Evolutionary conservation across 2,329 filamentous ascomycete species (phyloP).

Genomic region (Fusarium liriodendri): DNA sequence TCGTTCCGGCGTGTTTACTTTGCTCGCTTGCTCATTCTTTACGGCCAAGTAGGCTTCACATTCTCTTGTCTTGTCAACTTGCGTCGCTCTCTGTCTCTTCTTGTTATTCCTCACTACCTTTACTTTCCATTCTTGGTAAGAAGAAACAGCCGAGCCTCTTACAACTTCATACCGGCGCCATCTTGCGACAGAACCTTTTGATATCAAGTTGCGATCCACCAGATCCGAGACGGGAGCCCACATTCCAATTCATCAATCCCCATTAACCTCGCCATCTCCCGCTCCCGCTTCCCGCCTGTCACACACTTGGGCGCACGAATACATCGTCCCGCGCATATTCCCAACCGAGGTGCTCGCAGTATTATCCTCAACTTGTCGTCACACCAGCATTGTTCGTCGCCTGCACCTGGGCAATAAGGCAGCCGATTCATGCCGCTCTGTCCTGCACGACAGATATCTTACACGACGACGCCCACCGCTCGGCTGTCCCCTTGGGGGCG

Average conservation of each 20-base stretch:
- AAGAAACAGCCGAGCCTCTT: constrained; percentile 15
- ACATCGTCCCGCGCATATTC: constrained; percentile 21
- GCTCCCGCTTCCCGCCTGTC: constrained; percentile 14
- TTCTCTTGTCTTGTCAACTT: constrained; percentile 26
- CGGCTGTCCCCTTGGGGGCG: constrained; percentile 17
- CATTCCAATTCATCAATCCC: constrained; percentile 31
- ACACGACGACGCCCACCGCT: constrained; percentile 20
- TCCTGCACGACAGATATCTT: constrained; percentile 15
- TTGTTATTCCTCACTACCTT: constrained; percentile 6
- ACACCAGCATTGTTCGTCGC: constrained; percentile 17
- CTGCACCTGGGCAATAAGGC: constrained; percentile 13
- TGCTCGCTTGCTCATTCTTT: constrained; percentile 20
- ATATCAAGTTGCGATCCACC: constrained; percentile 26
- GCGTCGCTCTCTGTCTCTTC: constrained; percentile 11
- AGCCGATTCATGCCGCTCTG: constrained; percentile 30
- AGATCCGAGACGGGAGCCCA: constrained; percentile 26
- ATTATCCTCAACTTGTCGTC: constrained; percentile 9
- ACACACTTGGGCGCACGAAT: constrained; percentile 24
- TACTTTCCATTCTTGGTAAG: constrained; percentile 35
- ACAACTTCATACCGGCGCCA: constrained; percentile 22
- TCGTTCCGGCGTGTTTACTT: constrained; percentile 20
- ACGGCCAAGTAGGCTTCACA: constrained; percentile 16
- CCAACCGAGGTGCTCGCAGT: constrained; percentile 22
- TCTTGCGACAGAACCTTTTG: constrained; percentile 27
- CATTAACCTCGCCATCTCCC: constrained; percentile 7